A percentile compares a stretch with the other conserved stretches of the same genome.
These are phyloP conservation scores for Acanthamoeba polyphaga DNA, from an alignment of 208 protist species.

Conservation along the genomic window DNA sequence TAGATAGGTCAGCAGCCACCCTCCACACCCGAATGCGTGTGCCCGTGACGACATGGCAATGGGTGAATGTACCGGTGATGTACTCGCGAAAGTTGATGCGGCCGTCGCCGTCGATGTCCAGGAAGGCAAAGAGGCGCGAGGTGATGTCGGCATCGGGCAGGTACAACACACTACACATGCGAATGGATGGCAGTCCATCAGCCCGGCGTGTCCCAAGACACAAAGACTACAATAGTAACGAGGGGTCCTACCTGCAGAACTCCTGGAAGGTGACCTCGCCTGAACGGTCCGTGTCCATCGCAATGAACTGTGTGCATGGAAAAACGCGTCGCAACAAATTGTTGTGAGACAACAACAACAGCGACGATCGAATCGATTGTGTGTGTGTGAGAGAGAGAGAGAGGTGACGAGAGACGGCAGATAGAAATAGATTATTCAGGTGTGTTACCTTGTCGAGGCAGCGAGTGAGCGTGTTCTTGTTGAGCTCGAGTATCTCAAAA, in stretches of 20 bases:
- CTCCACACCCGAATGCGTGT: no score
- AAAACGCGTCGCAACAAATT: background rate
- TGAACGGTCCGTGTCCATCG: slow-evolving; percentile 1
- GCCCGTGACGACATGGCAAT: background rate
- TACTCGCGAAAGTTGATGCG: slow-evolving; percentile 40
- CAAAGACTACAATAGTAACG: no score
- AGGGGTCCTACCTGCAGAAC: slow-evolving; percentile 46
- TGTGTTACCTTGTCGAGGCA: slow-evolving; percentile 31
- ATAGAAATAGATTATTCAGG: no score
- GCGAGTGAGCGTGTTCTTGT: background rate
- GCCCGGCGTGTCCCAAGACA: background rate
- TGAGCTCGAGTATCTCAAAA: slow-evolving; percentile 12
- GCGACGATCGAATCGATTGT: no score
- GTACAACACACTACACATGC: background rate
- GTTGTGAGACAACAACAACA: no score
- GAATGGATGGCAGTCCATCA: background rate
- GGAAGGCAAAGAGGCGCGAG: slow-evolving; percentile 6
- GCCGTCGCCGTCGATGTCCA: background rate
- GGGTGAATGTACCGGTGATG: background rate
- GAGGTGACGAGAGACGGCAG: no score
- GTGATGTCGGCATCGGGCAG: background rate
- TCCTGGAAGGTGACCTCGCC: slow-evolving; percentile 2
- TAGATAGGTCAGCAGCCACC: no score
- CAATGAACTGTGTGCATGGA: background rate
- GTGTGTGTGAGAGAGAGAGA: no score